Conservation (phyloP, 768 basidiomycete genomes). For the Trametes punicea region DNA sequence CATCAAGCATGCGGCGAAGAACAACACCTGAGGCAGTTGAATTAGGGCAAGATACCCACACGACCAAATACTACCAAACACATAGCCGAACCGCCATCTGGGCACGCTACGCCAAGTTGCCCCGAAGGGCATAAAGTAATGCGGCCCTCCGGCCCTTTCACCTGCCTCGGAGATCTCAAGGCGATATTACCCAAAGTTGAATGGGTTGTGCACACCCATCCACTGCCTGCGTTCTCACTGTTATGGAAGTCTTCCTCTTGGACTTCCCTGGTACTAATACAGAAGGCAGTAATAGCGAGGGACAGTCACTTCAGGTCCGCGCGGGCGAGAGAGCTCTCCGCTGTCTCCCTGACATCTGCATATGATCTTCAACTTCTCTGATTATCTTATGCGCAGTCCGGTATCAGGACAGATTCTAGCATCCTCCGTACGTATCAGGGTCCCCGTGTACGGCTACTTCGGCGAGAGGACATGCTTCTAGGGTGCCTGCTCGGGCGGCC, state of each 20-base stretch:
- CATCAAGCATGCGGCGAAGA: slow-evolving; percentile 2
- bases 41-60: slow-evolving; percentile 3
- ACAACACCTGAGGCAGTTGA: background rate
- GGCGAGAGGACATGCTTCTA: background rate
- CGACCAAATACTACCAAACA: slow-evolving; percentile 7
- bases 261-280: too few species aligned
- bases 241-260: too few species aligned
- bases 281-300: too few species aligned
- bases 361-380: slow-evolving; percentile 1
- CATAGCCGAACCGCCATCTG: background rate
- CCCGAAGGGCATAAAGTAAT: too few species aligned
- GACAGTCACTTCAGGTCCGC: too few species aligned
- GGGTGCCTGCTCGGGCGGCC: background rate
- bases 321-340: too few species aligned
- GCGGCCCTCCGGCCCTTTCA: too few species aligned
- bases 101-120: too few species aligned
- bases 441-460: background rate
- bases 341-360: background rate
- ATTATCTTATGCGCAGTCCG: background rate
- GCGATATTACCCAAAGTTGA: too few species aligned
- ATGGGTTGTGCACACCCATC: too few species aligned
- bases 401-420: background rate
- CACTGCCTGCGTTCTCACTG: too few species aligned
- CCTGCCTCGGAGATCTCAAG: too few species aligned
- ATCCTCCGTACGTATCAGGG: background rate